Conservation (phyloP, 768 basidiomycete species). For the Tephrocybe sp. region DNA sequence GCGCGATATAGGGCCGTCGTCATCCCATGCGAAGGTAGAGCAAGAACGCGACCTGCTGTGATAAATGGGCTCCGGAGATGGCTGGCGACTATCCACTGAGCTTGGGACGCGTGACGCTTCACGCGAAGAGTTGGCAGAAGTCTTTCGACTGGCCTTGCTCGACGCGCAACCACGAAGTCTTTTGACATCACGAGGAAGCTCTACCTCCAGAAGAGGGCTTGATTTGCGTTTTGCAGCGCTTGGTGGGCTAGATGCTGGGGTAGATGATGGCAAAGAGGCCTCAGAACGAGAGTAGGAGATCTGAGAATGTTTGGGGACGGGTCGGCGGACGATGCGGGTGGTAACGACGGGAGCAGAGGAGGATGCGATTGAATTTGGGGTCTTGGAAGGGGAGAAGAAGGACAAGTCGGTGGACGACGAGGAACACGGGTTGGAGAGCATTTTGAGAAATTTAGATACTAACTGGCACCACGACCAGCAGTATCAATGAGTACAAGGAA, state of each 20-base stretch:
- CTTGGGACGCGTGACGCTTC: conserved; percentile 41
- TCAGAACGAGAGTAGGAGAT: conserved; percentile 22
- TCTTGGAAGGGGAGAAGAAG: conserved; percentile 32
- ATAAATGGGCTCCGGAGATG: conserved; percentile 57
- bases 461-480: not conserved
- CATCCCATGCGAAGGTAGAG: conserved; percentile 45
- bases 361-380: conserved; percentile 19
- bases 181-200: conserved; percentile 38
- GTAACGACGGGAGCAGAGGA: not conserved
- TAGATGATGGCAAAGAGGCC: conserved; percentile 23
- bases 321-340: conserved; percentile 23
- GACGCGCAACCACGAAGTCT: conserved; percentile 29
- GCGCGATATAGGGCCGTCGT: conserved; percentile 31
- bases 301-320: conserved; percentile 14
- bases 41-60: conserved; percentile 64
- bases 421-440: conserved; percentile 20
- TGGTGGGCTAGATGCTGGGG: conserved; percentile 26
- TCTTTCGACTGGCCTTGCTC: conserved; percentile 24
- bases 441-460: conserved; percentile 1
- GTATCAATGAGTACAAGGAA: conserved; percentile 2
- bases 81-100: conserved; percentile 33
- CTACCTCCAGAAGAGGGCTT: conserved; percentile 9
- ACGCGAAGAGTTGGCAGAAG: conserved; percentile 30
- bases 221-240: conserved; percentile 34
- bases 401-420: conserved; percentile 22